Base-by-base conservation (phyloP, 139 green algal genomes). In the Edaphochlamys debaryana region DNA sequence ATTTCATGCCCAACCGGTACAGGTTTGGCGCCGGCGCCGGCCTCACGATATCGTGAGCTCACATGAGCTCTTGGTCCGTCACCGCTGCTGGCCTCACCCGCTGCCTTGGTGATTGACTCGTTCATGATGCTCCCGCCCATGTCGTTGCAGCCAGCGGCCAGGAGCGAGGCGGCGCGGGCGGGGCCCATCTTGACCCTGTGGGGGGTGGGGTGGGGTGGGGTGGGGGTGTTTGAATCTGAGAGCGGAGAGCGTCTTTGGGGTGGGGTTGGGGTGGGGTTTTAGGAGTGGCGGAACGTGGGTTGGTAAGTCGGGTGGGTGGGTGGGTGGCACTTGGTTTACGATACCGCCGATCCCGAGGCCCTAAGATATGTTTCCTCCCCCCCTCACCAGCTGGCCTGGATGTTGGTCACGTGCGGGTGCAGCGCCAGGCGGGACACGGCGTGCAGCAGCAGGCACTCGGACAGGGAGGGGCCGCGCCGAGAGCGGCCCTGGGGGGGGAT, bases 171-270 rank as follows among this genome's bases (percentile, higher is more conserved):
- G 17, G 94, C 95, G 5, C 67, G 80, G 27, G 91, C 37, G 0
- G 93, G 94, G 3, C 96, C 96, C 95, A 98, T 97, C 86, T 98
- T 98, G 8, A 98, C 93, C 95, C 95, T 97, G 58, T n/a, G n/a
- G n/a, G n/a, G n/a, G n/a, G n/a, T n/a, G n/a, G n/a, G n/a, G n/a
- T n/a, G n/a, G n/a, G n/a, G n/a, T n/a, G n/a, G n/a, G n/a, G n/a
- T n/a, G n/a, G n/a, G n/a, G n/a, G n/a, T n/a, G n/a, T n/a, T n/a
- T n/a, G n/a, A n/a, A n/a, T n/a, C n/a, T n/a, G n/a, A n/a, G n/a
- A n/a, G n/a, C n/a, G n/a, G n/a, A n/a, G 76, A 93, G 32, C 80
- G n/a, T n/a, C n/a, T n/a, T n/a, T n/a, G n/a, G n/a, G n/a, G 15
- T 32, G n/a, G 19, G n/a, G 32, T 40, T 30, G 15, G 5, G n/a